These are phyloP conservation scores for Aspergillus sparsus DNA, from an alignment of 495 filamentous ascomycete genomes.

Conservation along the genomic window DNA sequence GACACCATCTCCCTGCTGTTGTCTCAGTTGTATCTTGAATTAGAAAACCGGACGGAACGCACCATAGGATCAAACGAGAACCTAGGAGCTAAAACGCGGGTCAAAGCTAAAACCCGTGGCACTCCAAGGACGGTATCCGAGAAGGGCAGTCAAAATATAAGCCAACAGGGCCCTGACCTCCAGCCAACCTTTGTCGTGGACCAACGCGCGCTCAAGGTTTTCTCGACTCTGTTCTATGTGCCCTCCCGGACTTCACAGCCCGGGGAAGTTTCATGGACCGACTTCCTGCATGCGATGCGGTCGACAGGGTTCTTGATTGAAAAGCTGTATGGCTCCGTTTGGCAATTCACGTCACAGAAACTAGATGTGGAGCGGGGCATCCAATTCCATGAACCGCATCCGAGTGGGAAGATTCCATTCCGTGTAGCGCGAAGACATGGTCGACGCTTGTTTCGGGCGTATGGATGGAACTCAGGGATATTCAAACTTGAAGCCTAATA, in stretches of 20 bases:
- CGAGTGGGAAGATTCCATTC: conserved; percentile 44
- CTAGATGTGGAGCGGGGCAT: conserved; percentile 47
- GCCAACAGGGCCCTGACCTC: conserved; percentile 2
- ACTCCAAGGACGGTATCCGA: conserved; percentile 12
- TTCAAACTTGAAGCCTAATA: conserved; percentile 20
- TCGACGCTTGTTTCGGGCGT: conserved; percentile 46
- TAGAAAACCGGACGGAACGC: no score
- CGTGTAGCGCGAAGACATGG: conserved; percentile 40
- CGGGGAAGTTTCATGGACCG: conserved; percentile 50
- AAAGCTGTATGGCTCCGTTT: conserved; percentile 56
- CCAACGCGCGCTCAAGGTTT: conserved; percentile 48
- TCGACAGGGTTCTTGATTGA: conserved; percentile 45
- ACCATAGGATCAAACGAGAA: conserved; percentile 1
- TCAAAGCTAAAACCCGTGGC: conserved; percentile 48
- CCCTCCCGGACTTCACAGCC: conserved; percentile 27
- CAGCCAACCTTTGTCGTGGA: conserved; percentile 42
- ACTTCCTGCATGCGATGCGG: conserved; percentile 55
- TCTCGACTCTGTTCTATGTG: conserved; percentile 46
- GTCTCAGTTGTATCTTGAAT: no score
- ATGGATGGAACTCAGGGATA: conserved; percentile 45
- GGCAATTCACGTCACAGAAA: conserved; percentile 49
- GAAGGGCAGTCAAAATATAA: not conserved
- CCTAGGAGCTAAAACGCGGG: conserved; percentile 14
- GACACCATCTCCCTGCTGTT: no score
- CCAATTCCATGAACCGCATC: conserved; percentile 57